Evolutionary conservation across 345 rosid genomes (phyloP).

Genomic region (Corchorus capsularis): DNA sequence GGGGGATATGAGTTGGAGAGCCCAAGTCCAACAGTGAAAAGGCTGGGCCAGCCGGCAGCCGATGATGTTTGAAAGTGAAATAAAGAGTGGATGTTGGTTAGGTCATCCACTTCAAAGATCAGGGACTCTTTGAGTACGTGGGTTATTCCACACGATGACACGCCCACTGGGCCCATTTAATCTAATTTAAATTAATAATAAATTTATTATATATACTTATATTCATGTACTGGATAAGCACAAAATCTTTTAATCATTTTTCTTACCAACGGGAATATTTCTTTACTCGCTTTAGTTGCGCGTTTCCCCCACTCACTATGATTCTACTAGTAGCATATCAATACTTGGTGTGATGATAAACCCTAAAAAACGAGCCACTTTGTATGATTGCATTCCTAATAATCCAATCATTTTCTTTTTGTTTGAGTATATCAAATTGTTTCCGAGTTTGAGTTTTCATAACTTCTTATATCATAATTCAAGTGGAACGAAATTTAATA

Average conservation of each 20-base stretch:
- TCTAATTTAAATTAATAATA: no score
- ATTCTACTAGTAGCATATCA: no score
- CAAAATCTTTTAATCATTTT: constrained; percentile 9
- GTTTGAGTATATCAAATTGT: no score
- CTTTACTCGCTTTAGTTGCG: background rate
- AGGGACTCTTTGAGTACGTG: background rate
- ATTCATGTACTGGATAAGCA: constrained; percentile 3
- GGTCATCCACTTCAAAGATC: background rate
- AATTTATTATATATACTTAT: background rate
- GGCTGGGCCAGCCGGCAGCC: background rate
- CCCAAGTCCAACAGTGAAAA: background rate
- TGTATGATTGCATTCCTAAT: no score
- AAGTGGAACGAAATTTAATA: no score
- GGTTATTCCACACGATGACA: background rate
- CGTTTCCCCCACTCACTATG: background rate
- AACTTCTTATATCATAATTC: no score
- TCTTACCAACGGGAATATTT: background rate
- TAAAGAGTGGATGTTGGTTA: background rate
- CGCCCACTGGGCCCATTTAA: background rate
- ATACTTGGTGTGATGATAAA: no score
- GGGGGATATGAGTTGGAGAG: background rate
- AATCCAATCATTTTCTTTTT: no score
- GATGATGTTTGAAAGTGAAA: background rate
- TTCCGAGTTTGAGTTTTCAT: no score
- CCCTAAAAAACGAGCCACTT: no score